Evolutionary conservation across 352 stramenopile species (phyloP).

Genomic region (Hyaloperonospora brassicae): DNA sequence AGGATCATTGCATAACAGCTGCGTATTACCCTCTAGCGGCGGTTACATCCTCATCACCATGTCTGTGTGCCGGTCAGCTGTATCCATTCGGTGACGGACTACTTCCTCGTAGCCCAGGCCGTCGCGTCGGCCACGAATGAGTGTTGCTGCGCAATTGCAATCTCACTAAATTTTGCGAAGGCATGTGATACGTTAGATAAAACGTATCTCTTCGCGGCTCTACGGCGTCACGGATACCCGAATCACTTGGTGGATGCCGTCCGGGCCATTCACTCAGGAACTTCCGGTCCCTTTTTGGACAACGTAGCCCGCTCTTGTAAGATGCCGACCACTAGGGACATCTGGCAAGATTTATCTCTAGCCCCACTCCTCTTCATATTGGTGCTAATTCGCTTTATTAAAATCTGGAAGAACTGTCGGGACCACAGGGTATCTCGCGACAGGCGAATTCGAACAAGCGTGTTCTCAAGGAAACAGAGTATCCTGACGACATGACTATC

Average conservation of each 20-base stretch:
- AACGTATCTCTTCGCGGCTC: too few relatives aligned
- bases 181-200: too few relatives aligned
- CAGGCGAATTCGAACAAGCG: not conserved
- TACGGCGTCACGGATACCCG: too few relatives aligned
- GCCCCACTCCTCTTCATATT: not conserved
- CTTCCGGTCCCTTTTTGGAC: too few relatives aligned
- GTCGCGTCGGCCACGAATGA: too few relatives aligned
- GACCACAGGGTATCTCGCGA: not conserved
- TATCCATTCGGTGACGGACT: not conserved
- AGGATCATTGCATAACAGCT: not conserved
- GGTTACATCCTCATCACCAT: not conserved
- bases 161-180: too few relatives aligned
- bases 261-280: too few relatives aligned
- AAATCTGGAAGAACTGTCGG: not conserved
- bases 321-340: not conserved
- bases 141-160: too few relatives aligned
- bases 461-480: not conserved
- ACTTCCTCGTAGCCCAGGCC: not conserved
- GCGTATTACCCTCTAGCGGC: not conserved
- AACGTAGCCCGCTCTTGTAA: not conserved
- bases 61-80: not conserved
- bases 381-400: not conserved
- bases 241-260: too few relatives aligned
- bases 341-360: not conserved
- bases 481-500: not conserved